Base-by-base conservation (phyloP, 176 grass and related monocot genomes). In the Canna indica region DNA sequence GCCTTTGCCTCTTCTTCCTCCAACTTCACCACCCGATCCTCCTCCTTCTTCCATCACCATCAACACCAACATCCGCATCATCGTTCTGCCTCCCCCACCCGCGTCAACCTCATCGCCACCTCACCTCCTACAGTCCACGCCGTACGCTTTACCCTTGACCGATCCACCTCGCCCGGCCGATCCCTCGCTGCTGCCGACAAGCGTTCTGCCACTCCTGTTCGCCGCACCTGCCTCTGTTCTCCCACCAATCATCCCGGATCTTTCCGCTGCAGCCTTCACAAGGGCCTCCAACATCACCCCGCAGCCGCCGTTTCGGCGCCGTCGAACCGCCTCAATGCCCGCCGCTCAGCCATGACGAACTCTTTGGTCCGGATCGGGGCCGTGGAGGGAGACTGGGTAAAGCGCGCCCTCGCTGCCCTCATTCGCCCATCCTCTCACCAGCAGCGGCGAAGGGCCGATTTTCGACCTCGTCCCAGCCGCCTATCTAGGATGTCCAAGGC, bases 211-310 rank as follows among this genome's bases (percentile, higher is more conserved):
- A 12, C 68, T 24, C 20, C 42, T 24, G 24, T 16, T 0, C 69
- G 24, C 2, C 41, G 42, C 8, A 77, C 72, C 13, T 91, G 88
- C 78, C 81, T 84, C 72, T 91, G 88, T 81, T 84, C 88, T 0
- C 88, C 88, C 68, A 91, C 88, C 14, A 87, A 60, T 17, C 88
- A 91, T 57, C 88, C 84, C 0, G 88, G 88, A 0, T 91, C 88
- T 1, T 91, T 91, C 76, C 84, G 88, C 1, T 91, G 88, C 63
- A 84, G 84, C 75, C 78, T 71, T 33, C 88, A 91, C 78, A 90
- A 84, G 61, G 84, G 83, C 2, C 62, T 68, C 75, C 77, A 60
- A 66, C 36, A 47, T 7, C 2, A 78, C 48, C 0, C 69, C 80
- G 0, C 47, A 72, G 1, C 13, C 57, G 3, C 63, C 17, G 29